Conservation (phyloP, 1,284 basidiomycete genomes). For the Tilletia horrida region DNA sequence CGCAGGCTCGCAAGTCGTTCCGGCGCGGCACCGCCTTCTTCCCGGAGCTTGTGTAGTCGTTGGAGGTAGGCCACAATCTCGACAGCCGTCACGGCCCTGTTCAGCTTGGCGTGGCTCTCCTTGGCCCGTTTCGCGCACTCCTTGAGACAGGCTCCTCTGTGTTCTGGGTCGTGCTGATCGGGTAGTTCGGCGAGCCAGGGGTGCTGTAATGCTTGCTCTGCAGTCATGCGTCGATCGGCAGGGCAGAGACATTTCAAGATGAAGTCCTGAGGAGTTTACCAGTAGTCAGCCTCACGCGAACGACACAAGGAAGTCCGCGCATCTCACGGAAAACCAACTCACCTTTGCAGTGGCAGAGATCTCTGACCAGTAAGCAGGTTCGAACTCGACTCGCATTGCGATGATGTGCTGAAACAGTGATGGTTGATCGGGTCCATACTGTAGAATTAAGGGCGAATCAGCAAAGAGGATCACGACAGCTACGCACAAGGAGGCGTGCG, state of each 20-base stretch:
- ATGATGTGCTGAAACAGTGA: constrained; percentile 50
- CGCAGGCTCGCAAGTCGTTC: constrained; percentile 37
- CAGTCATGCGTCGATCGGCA: constrained; percentile 45
- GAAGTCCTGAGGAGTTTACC: constrained; percentile 34
- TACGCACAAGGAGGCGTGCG: no score
- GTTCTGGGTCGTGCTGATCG: constrained; percentile 31
- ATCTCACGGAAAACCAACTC: not conserved
- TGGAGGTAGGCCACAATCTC: constrained; percentile 46
- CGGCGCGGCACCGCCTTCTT: constrained; percentile 31
- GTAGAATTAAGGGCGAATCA: no score
- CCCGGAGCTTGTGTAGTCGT: constrained; percentile 40
- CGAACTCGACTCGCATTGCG: constrained; percentile 47
- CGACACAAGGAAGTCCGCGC: not conserved
- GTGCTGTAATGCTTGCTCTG: constrained; percentile 45
- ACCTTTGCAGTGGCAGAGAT: constrained; percentile 43
- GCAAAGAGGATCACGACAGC: not conserved
- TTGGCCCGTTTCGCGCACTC: constrained; percentile 38
- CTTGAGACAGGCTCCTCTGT: constrained; percentile 45
- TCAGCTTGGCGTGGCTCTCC: constrained; percentile 32
- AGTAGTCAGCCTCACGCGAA: not conserved
- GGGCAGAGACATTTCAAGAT: constrained; percentile 48
- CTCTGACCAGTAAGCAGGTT: constrained; percentile 49
- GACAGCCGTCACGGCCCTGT: constrained; percentile 46
- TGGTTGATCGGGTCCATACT: constrained; percentile 46
- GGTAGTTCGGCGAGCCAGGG: constrained; percentile 48